A percentile compares a stretch with the other conserved stretches of the same genome.
phyloP scores from a whole-genome alignment of 192 early-diverging fungal species.

The Phlyctochytrium arcticum region DNA sequence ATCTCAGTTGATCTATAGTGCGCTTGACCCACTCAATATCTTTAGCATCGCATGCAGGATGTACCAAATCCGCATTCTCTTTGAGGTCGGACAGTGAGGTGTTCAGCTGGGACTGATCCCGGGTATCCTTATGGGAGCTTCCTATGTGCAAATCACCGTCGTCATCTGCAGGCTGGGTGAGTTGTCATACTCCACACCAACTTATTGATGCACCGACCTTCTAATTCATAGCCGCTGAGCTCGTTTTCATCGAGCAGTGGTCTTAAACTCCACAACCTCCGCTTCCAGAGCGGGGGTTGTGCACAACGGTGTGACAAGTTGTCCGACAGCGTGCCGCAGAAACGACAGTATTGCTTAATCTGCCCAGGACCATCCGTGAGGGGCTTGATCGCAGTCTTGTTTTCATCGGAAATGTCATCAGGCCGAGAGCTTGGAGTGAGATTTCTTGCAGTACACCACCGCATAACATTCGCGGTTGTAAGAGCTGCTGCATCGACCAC shows the following conservation, averaged over 20 bases:
- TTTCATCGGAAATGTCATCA: not conserved
- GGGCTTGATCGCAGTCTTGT: not conserved
- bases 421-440: slow-evolving; percentile 24
- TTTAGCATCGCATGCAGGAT: slow-evolving; percentile 13
- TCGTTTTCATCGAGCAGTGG: not conserved
- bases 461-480: slow-evolving; percentile 37
- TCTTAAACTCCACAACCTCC: slow-evolving; percentile 11
- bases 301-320: not conserved
- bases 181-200: too few species aligned
- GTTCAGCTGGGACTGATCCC: not conserved
- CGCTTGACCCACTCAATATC: slow-evolving; percentile 14
- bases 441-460: slow-evolving; percentile 45
- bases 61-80: slow-evolving; percentile 7
- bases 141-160: not conserved
- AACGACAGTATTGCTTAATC: slow-evolving; percentile 14
- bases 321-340: not conserved
- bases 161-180: too few species aligned
- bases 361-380: not conserved
- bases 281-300: slow-evolving; percentile 3
- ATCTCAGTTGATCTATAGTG: slow-evolving; percentile 8
- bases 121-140: not conserved
- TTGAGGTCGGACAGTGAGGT: not conserved
- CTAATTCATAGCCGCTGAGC: not conserved
- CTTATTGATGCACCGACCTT: slow-evolving; percentile 3
- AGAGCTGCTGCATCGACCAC: slow-evolving; percentile 18